Evolutionary conservation across 2,329 filamentous ascomycete genomes (phyloP).

Genomic region (Nothophoma quercina): DNA sequence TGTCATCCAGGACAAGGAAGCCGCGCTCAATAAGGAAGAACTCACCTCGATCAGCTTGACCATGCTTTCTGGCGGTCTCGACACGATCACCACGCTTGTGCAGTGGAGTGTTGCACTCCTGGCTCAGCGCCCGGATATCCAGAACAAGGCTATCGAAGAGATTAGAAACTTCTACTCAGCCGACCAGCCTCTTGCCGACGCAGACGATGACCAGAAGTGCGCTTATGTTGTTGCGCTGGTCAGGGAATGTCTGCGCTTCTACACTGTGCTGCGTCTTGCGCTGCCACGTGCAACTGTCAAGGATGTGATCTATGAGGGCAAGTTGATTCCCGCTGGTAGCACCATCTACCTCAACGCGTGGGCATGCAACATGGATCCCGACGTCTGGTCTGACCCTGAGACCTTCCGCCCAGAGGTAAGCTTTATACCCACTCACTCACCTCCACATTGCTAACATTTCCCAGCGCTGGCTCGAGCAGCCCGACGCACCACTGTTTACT

Average conservation of each 20-base stretch:
- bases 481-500: conserved; percentile 69
- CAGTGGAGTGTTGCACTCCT: conserved; percentile 71
- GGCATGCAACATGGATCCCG: conserved; percentile 72
- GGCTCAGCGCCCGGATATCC: conserved; percentile 67
- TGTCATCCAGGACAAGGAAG: conserved; percentile 69
- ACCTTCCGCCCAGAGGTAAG: conserved; percentile 68
- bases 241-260: conserved; percentile 68
- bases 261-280: conserved; percentile 68
- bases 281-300: conserved; percentile 68
- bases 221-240: conserved; percentile 70
- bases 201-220: conserved; percentile 69
- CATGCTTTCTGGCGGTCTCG: conserved; percentile 72
- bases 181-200: conserved; percentile 65
- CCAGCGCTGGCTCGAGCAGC: conserved; percentile 69
- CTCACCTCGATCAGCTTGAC: conserved; percentile 71
- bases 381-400: conserved; percentile 66
- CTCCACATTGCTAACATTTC: no score
- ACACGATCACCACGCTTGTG: conserved; percentile 71
- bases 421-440: no score
- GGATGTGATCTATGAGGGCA: conserved; percentile 65
- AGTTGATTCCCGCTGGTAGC: conserved; percentile 67
- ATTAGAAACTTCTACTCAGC: conserved; percentile 63
- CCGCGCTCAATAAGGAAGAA: conserved; percentile 68
- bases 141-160: conserved; percentile 65
- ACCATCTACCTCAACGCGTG: conserved; percentile 72